Evolutionary conservation across 1,139 yeast genomes (phyloP).

Genomic region (Saccharomyces hybrid): DNA sequence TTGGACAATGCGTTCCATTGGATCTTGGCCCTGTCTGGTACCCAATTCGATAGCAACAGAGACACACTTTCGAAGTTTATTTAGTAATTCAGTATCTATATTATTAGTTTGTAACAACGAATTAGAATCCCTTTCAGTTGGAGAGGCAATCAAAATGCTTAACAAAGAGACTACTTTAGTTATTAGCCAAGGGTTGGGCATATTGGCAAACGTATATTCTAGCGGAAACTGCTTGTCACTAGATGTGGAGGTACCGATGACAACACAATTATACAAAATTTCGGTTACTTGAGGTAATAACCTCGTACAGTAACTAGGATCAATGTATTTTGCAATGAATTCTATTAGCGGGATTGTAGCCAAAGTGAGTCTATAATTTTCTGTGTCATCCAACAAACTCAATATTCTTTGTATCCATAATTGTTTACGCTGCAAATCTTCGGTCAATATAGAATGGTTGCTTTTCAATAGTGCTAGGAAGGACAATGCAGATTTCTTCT

Average conservation of each 20-base stretch:
- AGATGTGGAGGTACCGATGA: constrained; percentile 34
- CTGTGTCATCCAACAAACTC: constrained; percentile 49
- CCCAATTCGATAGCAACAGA: constrained; percentile 48
- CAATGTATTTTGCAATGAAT: constrained; percentile 46
- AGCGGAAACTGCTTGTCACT: constrained; percentile 41
- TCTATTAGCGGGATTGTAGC: constrained; percentile 63
- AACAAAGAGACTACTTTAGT: constrained; percentile 48
- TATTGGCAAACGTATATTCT: constrained; percentile 59
- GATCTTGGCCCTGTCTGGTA: constrained; percentile 34
- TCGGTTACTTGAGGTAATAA: constrained; percentile 55
- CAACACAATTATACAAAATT: constrained; percentile 41
- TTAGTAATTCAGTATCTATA: constrained; percentile 42
- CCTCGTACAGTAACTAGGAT: constrained; percentile 45
- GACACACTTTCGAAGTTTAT: constrained; percentile 48
- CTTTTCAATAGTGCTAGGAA: constrained; percentile 43
- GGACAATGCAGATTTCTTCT: constrained; percentile 68
- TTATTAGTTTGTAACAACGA: constrained; percentile 22
- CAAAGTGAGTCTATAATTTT: constrained; percentile 60
- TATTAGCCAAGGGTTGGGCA: constrained; percentile 84
- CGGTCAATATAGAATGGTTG: constrained; percentile 36
- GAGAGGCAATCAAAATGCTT: constrained; percentile 35
- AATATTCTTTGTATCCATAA: constrained; percentile 73
- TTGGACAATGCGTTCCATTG: constrained; percentile 62
- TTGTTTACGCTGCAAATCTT: constrained; percentile 39
- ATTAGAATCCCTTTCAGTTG: constrained; percentile 11